A percentile compares a stretch with the other conserved stretches of the same genome.
These are phyloP conservation scores for Paraphaeosphaeria sporulosa DNA, from an alignment of 2,329 filamentous ascomycete genomes.

Conservation along the genomic window DNA sequence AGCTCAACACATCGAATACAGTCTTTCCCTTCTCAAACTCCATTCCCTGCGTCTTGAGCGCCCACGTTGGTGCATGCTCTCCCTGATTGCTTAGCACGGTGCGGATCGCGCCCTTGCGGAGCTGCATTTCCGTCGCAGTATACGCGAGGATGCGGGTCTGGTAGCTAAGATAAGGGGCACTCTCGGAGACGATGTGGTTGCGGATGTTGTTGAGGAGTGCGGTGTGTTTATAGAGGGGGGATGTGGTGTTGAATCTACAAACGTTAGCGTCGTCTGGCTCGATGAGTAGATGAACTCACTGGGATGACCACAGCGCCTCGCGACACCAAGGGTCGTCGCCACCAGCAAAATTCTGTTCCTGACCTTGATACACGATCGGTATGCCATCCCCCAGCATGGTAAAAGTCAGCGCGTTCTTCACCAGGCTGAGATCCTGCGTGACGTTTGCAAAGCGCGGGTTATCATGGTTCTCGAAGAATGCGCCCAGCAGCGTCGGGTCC, in stretches of 20 bases:
- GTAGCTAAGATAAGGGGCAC: conserved; percentile 15
- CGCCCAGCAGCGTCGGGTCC: conserved; percentile 30
- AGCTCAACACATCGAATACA: conserved; percentile 22
- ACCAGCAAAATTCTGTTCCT: conserved; percentile 26
- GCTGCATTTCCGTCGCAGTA: conserved; percentile 19
- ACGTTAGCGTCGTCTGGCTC: background rate
- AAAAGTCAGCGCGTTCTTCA: conserved; percentile 39
- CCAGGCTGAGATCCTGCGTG: conserved; percentile 29
- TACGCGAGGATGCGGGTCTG: conserved; percentile 21
- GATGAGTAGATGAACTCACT: background rate
- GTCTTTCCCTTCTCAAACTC: conserved; percentile 19
- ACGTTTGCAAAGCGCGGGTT: conserved; percentile 31
- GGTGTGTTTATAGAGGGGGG: conserved; percentile 23
- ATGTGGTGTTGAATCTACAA: conserved; percentile 20
- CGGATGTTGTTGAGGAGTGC: conserved; percentile 26
- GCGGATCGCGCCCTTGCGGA: conserved; percentile 21
- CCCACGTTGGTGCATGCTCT: conserved; percentile 13
- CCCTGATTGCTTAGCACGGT: conserved; percentile 24
- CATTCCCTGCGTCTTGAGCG: conserved; percentile 20
- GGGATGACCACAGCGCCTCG: conserved; percentile 19
- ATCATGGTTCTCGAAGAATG: conserved; percentile 40
- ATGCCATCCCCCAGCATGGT: conserved; percentile 35
- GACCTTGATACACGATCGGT: conserved; percentile 37
- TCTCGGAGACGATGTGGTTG: conserved; percentile 14
- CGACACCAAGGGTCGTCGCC: conserved; percentile 18